Evolutionary conservation across 352 stramenopile species (phyloP).

Genomic region (Phytophthora sp.): DNA sequence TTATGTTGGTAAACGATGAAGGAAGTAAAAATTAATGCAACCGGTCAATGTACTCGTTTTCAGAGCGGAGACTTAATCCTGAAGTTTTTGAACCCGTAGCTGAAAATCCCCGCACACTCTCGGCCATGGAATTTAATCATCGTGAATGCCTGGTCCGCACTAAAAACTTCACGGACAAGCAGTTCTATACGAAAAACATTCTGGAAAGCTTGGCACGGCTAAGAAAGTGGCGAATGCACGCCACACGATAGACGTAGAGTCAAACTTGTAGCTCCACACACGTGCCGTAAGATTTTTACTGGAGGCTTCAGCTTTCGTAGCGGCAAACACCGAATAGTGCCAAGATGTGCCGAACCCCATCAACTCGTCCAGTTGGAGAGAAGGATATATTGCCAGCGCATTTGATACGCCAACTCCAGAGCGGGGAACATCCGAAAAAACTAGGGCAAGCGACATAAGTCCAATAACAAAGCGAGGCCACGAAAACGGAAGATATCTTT

Average conservation of each 20-base stretch:
- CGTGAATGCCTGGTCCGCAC: constrained; percentile 11
- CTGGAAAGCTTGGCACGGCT: constrained; percentile 15
- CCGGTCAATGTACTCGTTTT: constrained; percentile 33
- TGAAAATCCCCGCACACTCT: no score
- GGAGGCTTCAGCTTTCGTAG: constrained; percentile 8
- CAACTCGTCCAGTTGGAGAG: constrained; percentile 30
- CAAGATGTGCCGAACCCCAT: constrained; percentile 26
- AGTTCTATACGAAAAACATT: constrained; percentile 26
- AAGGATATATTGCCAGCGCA: constrained; percentile 1
- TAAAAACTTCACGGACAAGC: not conserved
- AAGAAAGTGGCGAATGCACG: constrained; percentile 29
- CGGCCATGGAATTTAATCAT: constrained; percentile 34
- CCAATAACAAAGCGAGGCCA: constrained; percentile 7
- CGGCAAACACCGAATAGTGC: constrained; percentile 26
- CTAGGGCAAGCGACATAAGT: constrained; percentile 27
- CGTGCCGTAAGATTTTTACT: constrained; percentile 5
- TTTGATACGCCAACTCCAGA: constrained; percentile 23
- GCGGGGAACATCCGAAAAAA: constrained; percentile 30
- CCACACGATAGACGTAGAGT: constrained; percentile 33
- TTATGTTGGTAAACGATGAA: constrained; percentile 22
- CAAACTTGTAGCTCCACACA: constrained; percentile 44
- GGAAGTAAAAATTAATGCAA: constrained; percentile 44
- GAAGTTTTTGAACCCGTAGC: no score
- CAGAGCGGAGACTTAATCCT: constrained; percentile 8
- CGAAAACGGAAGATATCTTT: constrained; percentile 18